Percentiles rank a stretch among this genome's conserved stretches.
Evolutionary conservation across 2,329 filamentous ascomycete species (phyloP).

Genomic region (Sclerotinia trifoliorum): DNA sequence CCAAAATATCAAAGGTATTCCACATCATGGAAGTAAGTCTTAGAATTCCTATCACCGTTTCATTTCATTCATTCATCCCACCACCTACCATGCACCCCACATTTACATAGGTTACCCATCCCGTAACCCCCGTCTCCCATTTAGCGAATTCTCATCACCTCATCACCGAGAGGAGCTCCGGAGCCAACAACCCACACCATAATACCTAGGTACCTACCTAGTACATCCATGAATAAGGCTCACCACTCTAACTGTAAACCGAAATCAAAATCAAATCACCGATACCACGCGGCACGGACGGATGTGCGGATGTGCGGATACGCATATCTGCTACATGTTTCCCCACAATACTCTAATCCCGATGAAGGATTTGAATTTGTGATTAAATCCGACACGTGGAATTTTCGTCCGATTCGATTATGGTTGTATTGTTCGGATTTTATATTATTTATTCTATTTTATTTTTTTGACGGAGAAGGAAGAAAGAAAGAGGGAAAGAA

Average conservation of each 20-base stretch:
- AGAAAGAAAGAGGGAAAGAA: not conserved
- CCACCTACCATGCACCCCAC: not conserved
- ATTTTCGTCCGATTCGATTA: not conserved
- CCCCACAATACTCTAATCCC: not conserved
- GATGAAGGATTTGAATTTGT: too few relatives aligned
- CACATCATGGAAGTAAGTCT: not conserved
- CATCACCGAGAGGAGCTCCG: not conserved
- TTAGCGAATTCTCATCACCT: not conserved
- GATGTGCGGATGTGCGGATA: not conserved
- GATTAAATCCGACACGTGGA: slow-evolving; percentile 1
- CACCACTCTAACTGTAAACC: not conserved
- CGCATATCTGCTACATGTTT: accelerated
- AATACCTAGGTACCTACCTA: not conserved
- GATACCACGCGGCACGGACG: not conserved
- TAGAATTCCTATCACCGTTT: too few relatives aligned
- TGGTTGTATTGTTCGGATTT: not conserved
- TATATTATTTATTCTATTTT: too few relatives aligned
- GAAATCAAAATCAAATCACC: not conserved
- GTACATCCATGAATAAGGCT: too few relatives aligned
- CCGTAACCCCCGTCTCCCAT: not conserved
- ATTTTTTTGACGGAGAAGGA: not conserved
- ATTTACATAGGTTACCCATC: not conserved
- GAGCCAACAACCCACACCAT: not conserved
- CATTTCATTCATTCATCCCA: not conserved
- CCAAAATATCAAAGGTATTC: not conserved